A percentile compares a stretch with the other conserved stretches of the same genome.
These are phyloP conservation scores for Epichloe baconii DNA, from an alignment of 2,329 filamentous ascomycete species.

Conservation along the genomic window DNA sequence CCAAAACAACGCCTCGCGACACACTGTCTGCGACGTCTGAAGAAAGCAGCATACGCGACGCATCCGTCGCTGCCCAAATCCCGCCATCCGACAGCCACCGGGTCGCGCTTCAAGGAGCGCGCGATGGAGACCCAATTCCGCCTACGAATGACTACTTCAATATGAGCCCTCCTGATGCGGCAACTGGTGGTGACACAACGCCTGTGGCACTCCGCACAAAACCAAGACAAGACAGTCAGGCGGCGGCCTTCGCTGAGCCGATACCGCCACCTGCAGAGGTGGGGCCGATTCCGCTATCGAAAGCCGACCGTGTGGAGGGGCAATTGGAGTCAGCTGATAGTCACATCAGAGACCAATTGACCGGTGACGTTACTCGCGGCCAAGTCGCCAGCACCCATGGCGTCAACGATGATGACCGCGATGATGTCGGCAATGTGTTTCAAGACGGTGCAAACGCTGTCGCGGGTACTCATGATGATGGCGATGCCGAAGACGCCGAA, in stretches of 20 bases:
- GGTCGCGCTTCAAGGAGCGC: not conserved
- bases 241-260: constrained; percentile 10
- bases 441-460: not conserved
- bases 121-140: constrained; percentile 1
- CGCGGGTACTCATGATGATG: constrained; percentile 3
- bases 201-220: constrained; percentile 8
- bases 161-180: constrained; percentile 4
- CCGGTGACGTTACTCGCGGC: not conserved
- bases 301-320: constrained; percentile 16
- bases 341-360: constrained; percentile 24
- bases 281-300: constrained; percentile 13
- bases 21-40: constrained; percentile 26
- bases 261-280: constrained; percentile 10
- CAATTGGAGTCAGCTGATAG: constrained; percentile 27
- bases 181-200: constrained; percentile 3
- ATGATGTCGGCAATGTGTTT: constrained; percentile 11
- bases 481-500: constrained; percentile 28
- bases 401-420: constrained; percentile 11
- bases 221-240: constrained; percentile 10
- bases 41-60: constrained; percentile 10
- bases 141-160: constrained; percentile 9
- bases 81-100: not conserved
- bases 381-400: not conserved
- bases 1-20: constrained; percentile 24
- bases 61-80: not conserved